Evolutionary conservation across 2,329 filamentous ascomycete genomes (phyloP).

Genomic region (Dothideomycetes sp.): DNA sequence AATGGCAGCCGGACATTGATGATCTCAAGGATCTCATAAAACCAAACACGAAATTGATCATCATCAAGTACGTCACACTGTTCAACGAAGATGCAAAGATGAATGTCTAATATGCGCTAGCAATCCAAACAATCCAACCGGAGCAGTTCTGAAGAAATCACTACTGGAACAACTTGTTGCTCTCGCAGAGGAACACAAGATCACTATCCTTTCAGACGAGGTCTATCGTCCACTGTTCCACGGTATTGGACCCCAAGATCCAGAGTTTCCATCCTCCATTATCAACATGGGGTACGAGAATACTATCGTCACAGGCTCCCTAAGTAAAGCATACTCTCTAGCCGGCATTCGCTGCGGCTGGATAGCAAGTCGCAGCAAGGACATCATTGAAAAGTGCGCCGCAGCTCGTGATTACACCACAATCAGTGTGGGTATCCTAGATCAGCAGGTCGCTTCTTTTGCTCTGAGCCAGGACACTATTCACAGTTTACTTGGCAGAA

Average conservation of each 20-base stretch:
- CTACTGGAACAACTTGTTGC: slow-evolving; percentile 51
- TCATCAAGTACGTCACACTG: slow-evolving; percentile 53
- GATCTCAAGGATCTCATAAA: slow-evolving; percentile 56
- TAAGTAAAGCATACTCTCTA: slow-evolving; percentile 77
- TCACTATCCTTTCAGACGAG: slow-evolving; percentile 66
- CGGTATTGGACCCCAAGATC: slow-evolving; percentile 42
- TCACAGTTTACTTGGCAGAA: slow-evolving; percentile 50
- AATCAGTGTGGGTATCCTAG: slow-evolving; percentile 73
- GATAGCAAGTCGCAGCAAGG: slow-evolving; percentile 56
- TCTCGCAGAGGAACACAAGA: slow-evolving; percentile 50
- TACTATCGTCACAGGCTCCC: slow-evolving; percentile 62
- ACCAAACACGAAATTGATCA: slow-evolving; percentile 59
- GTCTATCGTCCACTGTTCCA: slow-evolving; percentile 81
- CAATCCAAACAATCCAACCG: slow-evolving; percentile 78
- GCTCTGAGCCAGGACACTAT: slow-evolving; percentile 57
- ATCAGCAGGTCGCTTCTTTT: slow-evolving; percentile 67
- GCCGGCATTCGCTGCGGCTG: slow-evolving; percentile 76
- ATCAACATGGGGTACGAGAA: slow-evolving; percentile 62
- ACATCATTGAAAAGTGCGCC: slow-evolving; percentile 53
- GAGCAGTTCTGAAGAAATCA: slow-evolving; percentile 53
- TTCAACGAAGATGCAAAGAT: no score
- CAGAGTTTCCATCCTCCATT: slow-evolving; percentile 53
- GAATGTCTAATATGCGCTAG: slow-evolving; percentile 28
- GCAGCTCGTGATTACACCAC: slow-evolving; percentile 70
- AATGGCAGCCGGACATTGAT: slow-evolving; percentile 55